Evolutionary conservation across 768 basidiomycete genomes (phyloP).

Genomic region (Cystobasidiopsis lactophilus): DNA sequence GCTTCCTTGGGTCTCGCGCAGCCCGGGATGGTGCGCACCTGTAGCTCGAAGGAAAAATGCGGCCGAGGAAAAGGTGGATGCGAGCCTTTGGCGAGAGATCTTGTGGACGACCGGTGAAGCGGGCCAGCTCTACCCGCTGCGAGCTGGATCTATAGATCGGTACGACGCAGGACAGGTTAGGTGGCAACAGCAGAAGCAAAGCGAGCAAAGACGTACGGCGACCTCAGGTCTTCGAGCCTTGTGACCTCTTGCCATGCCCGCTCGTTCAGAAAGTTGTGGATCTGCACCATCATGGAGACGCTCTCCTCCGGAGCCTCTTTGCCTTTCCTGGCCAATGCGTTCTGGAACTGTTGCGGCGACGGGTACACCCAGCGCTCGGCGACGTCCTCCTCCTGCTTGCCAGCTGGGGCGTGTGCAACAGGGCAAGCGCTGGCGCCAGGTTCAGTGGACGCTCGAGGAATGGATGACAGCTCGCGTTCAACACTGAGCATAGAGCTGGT

Average conservation of each 20-base stretch:
- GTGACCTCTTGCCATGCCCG: conserved; percentile 85
- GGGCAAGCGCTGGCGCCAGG: too few relatives aligned
- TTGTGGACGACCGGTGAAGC: conserved; percentile 75
- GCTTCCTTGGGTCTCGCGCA: background rate
- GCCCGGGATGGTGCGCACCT: conserved; percentile 36
- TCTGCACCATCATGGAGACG: conserved; percentile 89
- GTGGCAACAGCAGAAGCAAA: background rate
- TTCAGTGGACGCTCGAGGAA: too few relatives aligned
- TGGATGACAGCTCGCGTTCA: too few relatives aligned
- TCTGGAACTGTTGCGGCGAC: conserved; percentile 93
- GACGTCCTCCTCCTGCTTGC: conserved; percentile 31
- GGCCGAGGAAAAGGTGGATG: conserved; percentile 63
- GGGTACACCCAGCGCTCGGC: conserved; percentile 93
- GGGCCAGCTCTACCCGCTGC: conserved; percentile 49
- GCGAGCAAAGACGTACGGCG: conserved; percentile 31
- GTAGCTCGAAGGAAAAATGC: conserved; percentile 71
- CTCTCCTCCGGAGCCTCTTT: conserved; percentile 95
- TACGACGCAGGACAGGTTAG: background rate
- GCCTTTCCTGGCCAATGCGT: conserved; percentile 83
- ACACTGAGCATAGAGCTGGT: too few relatives aligned
- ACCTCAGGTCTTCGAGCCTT: conserved; percentile 62
- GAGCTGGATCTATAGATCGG: conserved; percentile 28
- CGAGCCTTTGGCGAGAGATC: conserved; percentile 86
- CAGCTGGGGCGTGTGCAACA: too few relatives aligned
- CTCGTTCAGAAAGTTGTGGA: conserved; percentile 96